Percentiles rank a stretch among this genome's conserved stretches.
These are phyloP conservation scores for Brassica balearica DNA, from an alignment of 441 rosid species.

Conservation along the genomic window DNA sequence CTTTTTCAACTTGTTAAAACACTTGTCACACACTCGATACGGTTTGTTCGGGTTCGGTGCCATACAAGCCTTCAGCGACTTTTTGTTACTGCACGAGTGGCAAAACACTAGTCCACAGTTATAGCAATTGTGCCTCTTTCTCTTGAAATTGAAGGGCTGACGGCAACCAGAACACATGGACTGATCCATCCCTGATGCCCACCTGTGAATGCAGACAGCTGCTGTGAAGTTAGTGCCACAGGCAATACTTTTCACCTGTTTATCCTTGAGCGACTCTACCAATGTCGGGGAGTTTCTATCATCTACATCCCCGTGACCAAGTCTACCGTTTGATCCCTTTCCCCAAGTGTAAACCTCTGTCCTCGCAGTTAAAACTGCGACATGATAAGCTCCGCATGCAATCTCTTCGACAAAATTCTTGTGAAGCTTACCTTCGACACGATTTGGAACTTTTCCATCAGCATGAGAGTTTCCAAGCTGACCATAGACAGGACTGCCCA, in stretches of 20 bases:
- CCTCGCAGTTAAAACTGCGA: constrained; percentile 87
- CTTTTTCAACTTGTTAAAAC: constrained; percentile 80
- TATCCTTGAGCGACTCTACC: constrained; percentile 91
- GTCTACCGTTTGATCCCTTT: constrained; percentile 95
- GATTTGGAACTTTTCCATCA: constrained; percentile 82
- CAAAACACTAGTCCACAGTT: constrained; percentile 95
- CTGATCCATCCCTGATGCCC: constrained; percentile 94
- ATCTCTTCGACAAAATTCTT: constrained; percentile 92
- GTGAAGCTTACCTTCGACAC: constrained; percentile 87
- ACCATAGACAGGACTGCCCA: constrained; percentile 97
- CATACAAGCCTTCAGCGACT: constrained; percentile 92
- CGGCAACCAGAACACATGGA: constrained; percentile 99
- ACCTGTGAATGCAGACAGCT: constrained; percentile 94
- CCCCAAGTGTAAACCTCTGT: constrained; percentile 99
- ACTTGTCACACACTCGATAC: constrained; percentile 88
- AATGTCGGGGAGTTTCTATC: constrained; percentile 83
- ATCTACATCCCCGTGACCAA: constrained; percentile 93
- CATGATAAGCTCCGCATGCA: constrained; percentile 96
- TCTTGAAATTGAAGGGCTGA: constrained; percentile 83
- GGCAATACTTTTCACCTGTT: constrained; percentile 90
- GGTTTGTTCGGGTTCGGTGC: constrained; percentile 95
- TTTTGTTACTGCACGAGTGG: constrained; percentile 90
- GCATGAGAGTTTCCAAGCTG: constrained; percentile 91
- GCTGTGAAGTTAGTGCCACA: constrained; percentile 92
- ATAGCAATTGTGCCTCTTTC: constrained; percentile 97